Conservation (phyloP, 805 yeast species). For the Saturnispora serradocipensis region DNA sequence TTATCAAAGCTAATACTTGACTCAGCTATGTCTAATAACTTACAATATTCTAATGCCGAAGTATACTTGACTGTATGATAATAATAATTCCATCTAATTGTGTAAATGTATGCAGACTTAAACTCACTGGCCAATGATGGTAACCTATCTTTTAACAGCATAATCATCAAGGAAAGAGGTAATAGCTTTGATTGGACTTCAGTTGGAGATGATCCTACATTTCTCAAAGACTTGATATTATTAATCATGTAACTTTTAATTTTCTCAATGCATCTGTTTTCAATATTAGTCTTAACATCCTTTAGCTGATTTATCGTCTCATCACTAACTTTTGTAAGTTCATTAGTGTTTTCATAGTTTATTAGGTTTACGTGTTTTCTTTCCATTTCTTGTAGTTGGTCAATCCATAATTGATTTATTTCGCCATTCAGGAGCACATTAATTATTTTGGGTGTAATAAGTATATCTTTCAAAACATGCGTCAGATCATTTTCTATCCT, state of each 20-base stretch:
- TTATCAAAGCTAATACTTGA: conserved; percentile 14
- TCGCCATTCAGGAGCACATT: conserved; percentile 48
- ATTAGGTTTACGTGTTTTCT: conserved; percentile 49
- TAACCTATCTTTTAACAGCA: conserved; percentile 47
- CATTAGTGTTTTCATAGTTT: conserved; percentile 41
- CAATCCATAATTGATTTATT: conserved; percentile 55
- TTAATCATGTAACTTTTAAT: conserved; percentile 58
- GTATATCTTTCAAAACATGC: conserved; percentile 67
- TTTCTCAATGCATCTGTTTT: conserved; percentile 60
- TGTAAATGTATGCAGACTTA: conserved; percentile 69
- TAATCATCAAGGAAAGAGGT: conserved; percentile 50
- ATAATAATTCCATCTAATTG: conserved; percentile 90
- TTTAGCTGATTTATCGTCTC: conserved; percentile 19
- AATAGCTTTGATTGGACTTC: conserved; percentile 59
- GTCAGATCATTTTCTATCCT: conserved; percentile 44
- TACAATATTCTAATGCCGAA: conserved; percentile 59
- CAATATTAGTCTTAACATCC: conserved; percentile 40
- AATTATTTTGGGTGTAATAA: conserved; percentile 67
- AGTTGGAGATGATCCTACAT: conserved; percentile 62
- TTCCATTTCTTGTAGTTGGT: conserved; percentile 32
- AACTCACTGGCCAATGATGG: conserved; percentile 62
- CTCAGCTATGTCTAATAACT: conserved; percentile 45
- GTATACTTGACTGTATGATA: conserved; percentile 70
- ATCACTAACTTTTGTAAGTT: conserved; percentile 12
- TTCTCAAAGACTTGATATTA: conserved; percentile 60